phyloP scores from a whole-genome alignment of 2,329 filamentous ascomycete species.

The Calonectria ilicicola region DNA sequence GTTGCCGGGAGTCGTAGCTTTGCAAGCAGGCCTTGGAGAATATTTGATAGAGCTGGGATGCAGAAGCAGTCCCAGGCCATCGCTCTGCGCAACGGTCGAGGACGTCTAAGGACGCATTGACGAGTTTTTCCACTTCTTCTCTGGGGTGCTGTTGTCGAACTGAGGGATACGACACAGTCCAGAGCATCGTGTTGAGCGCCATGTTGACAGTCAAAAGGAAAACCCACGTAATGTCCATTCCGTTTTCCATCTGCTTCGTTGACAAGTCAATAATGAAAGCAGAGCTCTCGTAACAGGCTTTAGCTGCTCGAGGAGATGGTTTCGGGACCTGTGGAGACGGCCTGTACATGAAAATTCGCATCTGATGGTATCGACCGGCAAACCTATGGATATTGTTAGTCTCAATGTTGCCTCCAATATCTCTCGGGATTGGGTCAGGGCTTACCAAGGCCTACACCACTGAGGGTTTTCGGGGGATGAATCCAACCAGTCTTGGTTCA shows the following conservation, averaged over 20 bases:
- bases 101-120: slow-evolving; percentile 81
- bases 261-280: slow-evolving; percentile 85
- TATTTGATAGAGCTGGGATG: slow-evolving; percentile 87
- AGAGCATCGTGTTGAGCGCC: slow-evolving; percentile 90
- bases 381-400: slow-evolving; percentile 61
- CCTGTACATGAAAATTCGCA: slow-evolving; percentile 88
- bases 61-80: slow-evolving; percentile 91
- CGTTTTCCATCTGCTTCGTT: slow-evolving; percentile 80
- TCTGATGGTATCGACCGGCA: slow-evolving; percentile 80
- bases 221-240: slow-evolving; percentile 91
- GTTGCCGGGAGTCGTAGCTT: slow-evolving; percentile 76
- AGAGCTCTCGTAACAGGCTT: slow-evolving; percentile 85
- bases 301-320: slow-evolving; percentile 82
- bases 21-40: slow-evolving; percentile 88
- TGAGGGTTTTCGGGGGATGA: slow-evolving; percentile 76
- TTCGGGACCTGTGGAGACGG: slow-evolving; percentile 93
- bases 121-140: slow-evolving; percentile 80
- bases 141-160: slow-evolving; percentile 79
- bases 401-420: not conserved
- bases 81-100: slow-evolving; percentile 84
- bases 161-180: slow-evolving; percentile 89
- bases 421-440: slow-evolving; percentile 16
- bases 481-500: slow-evolving; percentile 83
- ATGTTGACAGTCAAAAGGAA: slow-evolving; percentile 92
- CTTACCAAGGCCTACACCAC: slow-evolving; percentile 85